A percentile compares a stretch with the other conserved stretches of the same genome.
Conservation (phyloP, 2,329 filamentous ascomycete species). For the Phialocephala subalpina region DNA sequence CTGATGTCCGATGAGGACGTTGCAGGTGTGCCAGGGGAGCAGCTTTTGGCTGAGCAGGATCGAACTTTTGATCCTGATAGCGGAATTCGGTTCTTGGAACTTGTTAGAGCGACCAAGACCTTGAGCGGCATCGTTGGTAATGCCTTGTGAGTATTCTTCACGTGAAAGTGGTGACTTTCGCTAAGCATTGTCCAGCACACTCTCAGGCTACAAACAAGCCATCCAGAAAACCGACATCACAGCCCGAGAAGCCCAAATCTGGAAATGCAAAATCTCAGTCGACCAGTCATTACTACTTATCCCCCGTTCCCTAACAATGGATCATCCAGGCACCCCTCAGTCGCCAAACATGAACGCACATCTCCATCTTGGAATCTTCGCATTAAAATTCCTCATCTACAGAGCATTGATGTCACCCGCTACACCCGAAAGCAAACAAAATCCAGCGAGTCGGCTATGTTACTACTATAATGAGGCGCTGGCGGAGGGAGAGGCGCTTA, state of each 20-base stretch:
- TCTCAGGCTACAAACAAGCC: constrained; percentile 20
- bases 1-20: constrained; percentile 53
- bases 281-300: constrained; percentile 33
- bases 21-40: constrained; percentile 40
- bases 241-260: constrained; percentile 32
- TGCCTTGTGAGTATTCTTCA: constrained; percentile 23
- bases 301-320: constrained; percentile 13
- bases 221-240: constrained; percentile 13
- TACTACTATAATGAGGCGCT: constrained; percentile 21
- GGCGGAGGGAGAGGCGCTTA: constrained; percentile 26
- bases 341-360: constrained; percentile 35
- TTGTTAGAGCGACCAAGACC: constrained; percentile 26
- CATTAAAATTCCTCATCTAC: constrained; percentile 51
- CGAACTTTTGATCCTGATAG: constrained; percentile 45
- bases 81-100: constrained; percentile 46
- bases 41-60: constrained; percentile 47
- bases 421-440: constrained; percentile 51
- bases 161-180: not conserved
- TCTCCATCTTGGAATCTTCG: constrained; percentile 53
- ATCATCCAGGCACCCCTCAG: not conserved
- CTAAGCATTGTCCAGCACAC: constrained; percentile 15
- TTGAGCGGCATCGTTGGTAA: constrained; percentile 19
- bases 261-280: constrained; percentile 31
- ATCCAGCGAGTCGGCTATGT: constrained; percentile 33
- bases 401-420: constrained; percentile 56